Base-by-base conservation (phyloP, 352 stramenopile genomes). In the Phytophthora constricta region DNA sequence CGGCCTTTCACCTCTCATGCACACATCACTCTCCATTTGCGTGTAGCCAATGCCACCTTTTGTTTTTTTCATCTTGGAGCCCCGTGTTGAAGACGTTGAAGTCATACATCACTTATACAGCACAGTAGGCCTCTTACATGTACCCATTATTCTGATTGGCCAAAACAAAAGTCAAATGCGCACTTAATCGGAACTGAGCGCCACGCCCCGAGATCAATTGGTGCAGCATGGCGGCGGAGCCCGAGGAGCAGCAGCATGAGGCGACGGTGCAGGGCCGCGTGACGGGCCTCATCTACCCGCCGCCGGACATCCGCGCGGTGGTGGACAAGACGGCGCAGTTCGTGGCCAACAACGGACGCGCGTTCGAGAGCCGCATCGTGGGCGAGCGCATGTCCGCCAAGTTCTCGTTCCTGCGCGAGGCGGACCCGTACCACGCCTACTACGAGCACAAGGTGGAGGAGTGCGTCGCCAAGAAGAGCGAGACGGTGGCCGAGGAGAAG, bases 301-400 rank as follows among this genome's bases (percentile, higher is more conserved):
- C 98, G 43, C 97, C 97, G 11, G 97, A 99, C 62, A 99, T 99
- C 62, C 90, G 97, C 50, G 95, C 94, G 4, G 96, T 99, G 28
- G 96, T 98, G 55, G 97, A 99, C 82, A 99, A 98, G 81, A 99
- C 98, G 7, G 97, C 98, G 50, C 85, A 98, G 72, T 99, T 99
- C 75, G 97, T 99, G 51, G 97, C 97, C 23, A 98, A 97, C 70
- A 98, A 99, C 74, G 98, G 98, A 7, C 92, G 97, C 62, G 96
- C 85, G 42, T 99, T 99, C 69, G 98, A 99, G 84, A 88, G 90
- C 63, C 94, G 96, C 60, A 99, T 99, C 78, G 95, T 87, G 55
- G 95, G 90, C 54, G 96, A 99, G 81, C 95, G 94, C 34, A 96
- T 97, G 67, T 98, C 93, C 45, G 83, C 96, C 46, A 99, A 99